A percentile compares a stretch with the other conserved stretches of the same genome.
phyloP scores from a whole-genome alignment of 257 asterid genomes.

The Vinca minor region DNA sequence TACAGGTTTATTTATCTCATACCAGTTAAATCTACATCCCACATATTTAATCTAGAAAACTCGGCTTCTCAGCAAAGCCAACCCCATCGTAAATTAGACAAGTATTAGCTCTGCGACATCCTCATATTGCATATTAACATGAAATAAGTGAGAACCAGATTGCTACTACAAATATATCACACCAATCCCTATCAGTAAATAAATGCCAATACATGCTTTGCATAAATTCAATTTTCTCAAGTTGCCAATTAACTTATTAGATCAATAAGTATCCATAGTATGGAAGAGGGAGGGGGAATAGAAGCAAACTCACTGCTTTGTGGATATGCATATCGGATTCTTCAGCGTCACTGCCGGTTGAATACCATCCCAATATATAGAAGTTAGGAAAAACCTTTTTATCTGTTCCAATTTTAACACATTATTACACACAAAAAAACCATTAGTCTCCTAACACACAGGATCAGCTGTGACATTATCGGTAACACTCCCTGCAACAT shows the following conservation, averaged over 20 bases:
- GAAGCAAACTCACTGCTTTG: constrained; percentile 64
- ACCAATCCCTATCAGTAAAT: neutral
- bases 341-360: constrained; percentile 86
- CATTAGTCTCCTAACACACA: no score
- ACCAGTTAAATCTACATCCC: no score
- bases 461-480: no score
- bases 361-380: constrained; percentile 92
- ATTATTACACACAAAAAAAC: neutral
- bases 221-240: no score
- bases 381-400: constrained; percentile 91
- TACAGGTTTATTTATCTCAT: no score
- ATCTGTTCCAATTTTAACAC: constrained; percentile 39
- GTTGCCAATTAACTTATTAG: neutral
- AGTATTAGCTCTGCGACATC: no score
- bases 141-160: neutral
- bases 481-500: no score
- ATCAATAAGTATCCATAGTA: neutral
- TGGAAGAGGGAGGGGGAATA: neutral
- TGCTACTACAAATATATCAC: neutral
- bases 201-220: neutral
- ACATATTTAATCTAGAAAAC: no score
- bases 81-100: no score
- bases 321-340: constrained; percentile 88
- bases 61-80: no score
- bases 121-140: neutral